phyloP scores from a whole-genome alignment of 768 basidiomycete genomes.

The Tremella yokohamensis region DNA sequence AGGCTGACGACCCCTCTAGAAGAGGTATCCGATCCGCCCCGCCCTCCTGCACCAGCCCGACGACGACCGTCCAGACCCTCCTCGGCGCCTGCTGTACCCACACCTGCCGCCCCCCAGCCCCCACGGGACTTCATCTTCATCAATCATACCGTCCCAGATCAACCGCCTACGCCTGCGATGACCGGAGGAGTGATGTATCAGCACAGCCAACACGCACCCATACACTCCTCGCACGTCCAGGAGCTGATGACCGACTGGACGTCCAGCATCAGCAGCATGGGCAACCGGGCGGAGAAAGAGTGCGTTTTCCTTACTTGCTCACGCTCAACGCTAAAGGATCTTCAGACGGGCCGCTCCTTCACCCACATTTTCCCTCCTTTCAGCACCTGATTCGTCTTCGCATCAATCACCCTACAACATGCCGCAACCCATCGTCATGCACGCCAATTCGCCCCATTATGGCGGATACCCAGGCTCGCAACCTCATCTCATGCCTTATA shows the following conservation, averaged over 20 bases:
- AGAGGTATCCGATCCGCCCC: too few relatives aligned
- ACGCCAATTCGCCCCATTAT: not conserved
- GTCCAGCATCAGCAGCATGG: constrained; percentile 8
- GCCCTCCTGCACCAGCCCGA: not conserved
- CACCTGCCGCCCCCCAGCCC: not conserved
- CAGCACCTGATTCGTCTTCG: not conserved
- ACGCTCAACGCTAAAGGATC: not conserved
- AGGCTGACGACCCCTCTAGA: too few relatives aligned
- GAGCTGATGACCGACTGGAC: constrained; percentile 35
- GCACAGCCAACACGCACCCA: constrained; percentile 10
- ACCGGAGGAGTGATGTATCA: constrained; percentile 30
- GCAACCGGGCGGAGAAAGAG: constrained; percentile 5
- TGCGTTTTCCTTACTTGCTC: constrained; percentile 2
- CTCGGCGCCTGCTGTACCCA: not conserved
- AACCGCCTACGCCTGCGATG: constrained; percentile 4
- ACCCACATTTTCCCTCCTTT: not conserved
- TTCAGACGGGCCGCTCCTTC: not conserved
- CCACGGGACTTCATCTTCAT: not conserved
- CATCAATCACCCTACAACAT: constrained; percentile 13
- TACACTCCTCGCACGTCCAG: constrained; percentile 19
- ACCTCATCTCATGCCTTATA: not conserved
- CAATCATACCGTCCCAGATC: too few relatives aligned
- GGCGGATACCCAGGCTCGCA: not conserved
- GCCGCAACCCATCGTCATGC: constrained; percentile 8
- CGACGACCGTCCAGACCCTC: not conserved